Percentiles rank a stretch among this genome's conserved stretches.
These are phyloP conservation scores for Russula dissimulans DNA, from an alignment of 768 basidiomycete species.

Conservation along the genomic window DNA sequence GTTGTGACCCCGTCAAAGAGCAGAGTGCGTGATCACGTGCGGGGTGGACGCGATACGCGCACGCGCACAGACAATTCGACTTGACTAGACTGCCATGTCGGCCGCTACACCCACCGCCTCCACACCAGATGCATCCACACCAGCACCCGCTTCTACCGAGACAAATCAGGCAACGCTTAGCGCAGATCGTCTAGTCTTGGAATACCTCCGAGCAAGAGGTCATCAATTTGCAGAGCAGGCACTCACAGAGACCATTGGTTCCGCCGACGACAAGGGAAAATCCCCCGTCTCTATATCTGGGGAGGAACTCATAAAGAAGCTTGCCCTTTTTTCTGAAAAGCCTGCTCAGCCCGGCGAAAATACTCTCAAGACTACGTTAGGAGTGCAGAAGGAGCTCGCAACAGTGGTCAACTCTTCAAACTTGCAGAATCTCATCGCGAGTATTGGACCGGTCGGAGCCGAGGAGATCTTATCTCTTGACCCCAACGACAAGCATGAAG, in stretches of 20 bases:
- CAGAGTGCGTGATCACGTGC: background rate
- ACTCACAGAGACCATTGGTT: conserved; percentile 33
- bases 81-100: conserved; percentile 30
- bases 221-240: conserved; percentile 37
- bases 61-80: background rate
- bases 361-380: conserved; percentile 54
- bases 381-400: conserved; percentile 57
- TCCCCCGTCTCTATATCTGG: conserved; percentile 29
- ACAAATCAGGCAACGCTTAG: conserved; percentile 35
- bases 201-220: conserved; percentile 42
- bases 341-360: conserved; percentile 61
- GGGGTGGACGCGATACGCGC: background rate
- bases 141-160: conserved; percentile 33
- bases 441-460: conserved; percentile 68
- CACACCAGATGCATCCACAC: conserved; percentile 36
- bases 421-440: conserved; percentile 68
- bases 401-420: conserved; percentile 61
- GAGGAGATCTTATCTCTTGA: conserved; percentile 76
- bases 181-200: conserved; percentile 35
- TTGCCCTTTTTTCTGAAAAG: conserved; percentile 62
- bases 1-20: no score
- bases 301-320: conserved; percentile 48
- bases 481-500: conserved; percentile 79
- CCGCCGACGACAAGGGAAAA: conserved; percentile 30
- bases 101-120: conserved; percentile 42